phyloP scores from a whole-genome alignment of 495 filamentous ascomycete species.

The Aspergillus saccharolyticus region DNA sequence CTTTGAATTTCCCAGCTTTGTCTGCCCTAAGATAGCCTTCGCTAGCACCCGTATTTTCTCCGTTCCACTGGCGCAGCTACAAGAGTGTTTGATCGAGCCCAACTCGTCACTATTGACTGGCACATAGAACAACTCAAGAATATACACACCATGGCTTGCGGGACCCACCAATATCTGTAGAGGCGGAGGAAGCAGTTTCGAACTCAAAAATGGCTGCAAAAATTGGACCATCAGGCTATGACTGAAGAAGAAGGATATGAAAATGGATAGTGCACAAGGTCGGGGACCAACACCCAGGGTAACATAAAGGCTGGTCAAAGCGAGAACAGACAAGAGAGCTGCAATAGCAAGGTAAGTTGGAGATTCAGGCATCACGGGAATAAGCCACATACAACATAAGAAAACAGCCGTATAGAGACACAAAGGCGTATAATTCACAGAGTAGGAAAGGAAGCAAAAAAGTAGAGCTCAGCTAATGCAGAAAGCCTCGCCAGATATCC shows the following conservation, averaged over 20 bases:
- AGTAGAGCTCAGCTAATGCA: constrained; percentile 21
- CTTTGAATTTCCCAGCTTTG: background rate
- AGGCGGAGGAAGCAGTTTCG: background rate
- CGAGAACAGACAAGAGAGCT: constrained; percentile 10
- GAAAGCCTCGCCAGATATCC: constrained; percentile 20
- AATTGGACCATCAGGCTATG: constrained; percentile 13
- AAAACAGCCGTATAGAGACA: constrained; percentile 7
- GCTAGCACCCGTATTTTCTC: too few species aligned
- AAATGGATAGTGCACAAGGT: constrained; percentile 24
- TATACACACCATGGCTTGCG: background rate
- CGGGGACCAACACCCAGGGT: constrained; percentile 23
- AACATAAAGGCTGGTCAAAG: constrained; percentile 26
- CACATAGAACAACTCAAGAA: background rate
- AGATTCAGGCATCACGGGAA: constrained; percentile 9
- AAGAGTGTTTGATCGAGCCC: too few species aligned
- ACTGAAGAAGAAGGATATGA: constrained; percentile 9
- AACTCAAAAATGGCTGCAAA: constrained; percentile 4
- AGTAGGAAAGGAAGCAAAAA: constrained; percentile 1
- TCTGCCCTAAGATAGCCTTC: background rate
- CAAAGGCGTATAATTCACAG: constrained; percentile 16
- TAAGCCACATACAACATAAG: constrained; percentile 17
- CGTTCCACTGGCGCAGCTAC: too few species aligned
- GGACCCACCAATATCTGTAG: background rate
- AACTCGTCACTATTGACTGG: background rate
- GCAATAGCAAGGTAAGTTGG: constrained; percentile 9